Evolutionary conservation across 2,329 filamentous ascomycete genomes (phyloP), one percentile per base, ranked within the genome.

Genomic region (Chaetoscypha palmicola): DNA sequence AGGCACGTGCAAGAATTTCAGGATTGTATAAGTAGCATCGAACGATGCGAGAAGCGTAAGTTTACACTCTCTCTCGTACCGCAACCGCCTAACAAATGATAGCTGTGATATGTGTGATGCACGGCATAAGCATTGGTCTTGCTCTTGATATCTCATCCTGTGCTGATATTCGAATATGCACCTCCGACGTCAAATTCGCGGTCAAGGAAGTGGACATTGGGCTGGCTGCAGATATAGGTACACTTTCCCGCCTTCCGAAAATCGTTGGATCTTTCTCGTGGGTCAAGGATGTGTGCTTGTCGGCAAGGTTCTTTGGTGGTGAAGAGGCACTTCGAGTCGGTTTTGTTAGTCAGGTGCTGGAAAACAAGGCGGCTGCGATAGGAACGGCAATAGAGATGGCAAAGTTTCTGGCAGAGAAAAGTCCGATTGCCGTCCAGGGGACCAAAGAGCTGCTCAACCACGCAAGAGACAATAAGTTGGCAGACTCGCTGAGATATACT

Each of bases 371-470:
- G 14, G 74, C 72, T 33, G 76, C 83, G 2, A 61, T 94, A 19
- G 66, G 67, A 31, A 74, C 74, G 28, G 88, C 74, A 0, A 37
- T 90, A 48, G 70, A 77, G 50, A 59, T 86, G 58, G 87, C 83
- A 1, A 65, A 59, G 9, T 56, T 79, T 57, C 76, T 96, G 46
- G 84, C 86, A 21, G 69, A 63, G 14, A 96, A 96, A 74, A 92
- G 86, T 59, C 91, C 91, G 0, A 81, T 97, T 17, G 89, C 88
- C 1, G 85, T 91, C 51, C 79, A 88, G 68, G 83, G 86, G 4
- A 94, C 89, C 7, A 95, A 95, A 70, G 85, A 92, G 67, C 66
- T 94, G 50, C 62, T 95, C 60, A 89, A 92, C 64, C 87, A 83
- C 60, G 84, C 82, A 24, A 74, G 86, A 56, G 90, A 94, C 63